Conservation (phyloP, 257 asterid species). For the Voacanga thouarsii region DNA sequence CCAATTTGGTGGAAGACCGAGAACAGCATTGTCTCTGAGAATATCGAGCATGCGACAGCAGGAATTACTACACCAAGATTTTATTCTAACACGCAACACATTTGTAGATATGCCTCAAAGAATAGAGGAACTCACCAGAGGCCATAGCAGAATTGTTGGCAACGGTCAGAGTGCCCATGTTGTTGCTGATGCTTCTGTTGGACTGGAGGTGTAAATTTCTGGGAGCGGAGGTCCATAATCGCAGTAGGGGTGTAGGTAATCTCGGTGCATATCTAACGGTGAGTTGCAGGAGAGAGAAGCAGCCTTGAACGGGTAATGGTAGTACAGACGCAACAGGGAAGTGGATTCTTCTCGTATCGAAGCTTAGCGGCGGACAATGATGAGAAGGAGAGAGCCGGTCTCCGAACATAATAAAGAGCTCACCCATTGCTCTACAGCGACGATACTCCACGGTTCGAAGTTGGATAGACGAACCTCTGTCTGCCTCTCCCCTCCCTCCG, state of each 20-base stretch:
- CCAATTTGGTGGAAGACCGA: constrained; percentile 65
- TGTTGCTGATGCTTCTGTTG: constrained; percentile 20
- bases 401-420: constrained; percentile 10
- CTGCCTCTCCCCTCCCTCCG: not conserved
- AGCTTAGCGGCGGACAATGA: not conserved
- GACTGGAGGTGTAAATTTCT: constrained; percentile 21
- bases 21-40: constrained; percentile 45
- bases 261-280: constrained; percentile 1
- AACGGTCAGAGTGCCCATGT: constrained; percentile 25
- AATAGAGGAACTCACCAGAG: constrained; percentile 35
- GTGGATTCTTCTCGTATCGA: not conserved
- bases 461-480: not conserved
- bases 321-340: constrained; percentile 3
- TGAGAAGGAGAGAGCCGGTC: constrained; percentile 9
- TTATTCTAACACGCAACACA: not conserved
- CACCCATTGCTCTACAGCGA: constrained; percentile 16
- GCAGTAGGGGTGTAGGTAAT: not conserved
- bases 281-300: constrained; percentile 12
- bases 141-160: constrained; percentile 19
- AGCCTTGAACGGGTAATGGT: constrained; percentile 1
- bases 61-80: not conserved
- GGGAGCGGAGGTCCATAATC: not conserved
- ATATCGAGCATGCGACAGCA: not conserved
- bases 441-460: not conserved
- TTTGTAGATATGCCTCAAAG: constrained; percentile 14